Evolutionary conservation across 306 rosid species (phyloP), one percentile per base, ranked within the genome.

Genomic region (Malus domestica): DNA sequence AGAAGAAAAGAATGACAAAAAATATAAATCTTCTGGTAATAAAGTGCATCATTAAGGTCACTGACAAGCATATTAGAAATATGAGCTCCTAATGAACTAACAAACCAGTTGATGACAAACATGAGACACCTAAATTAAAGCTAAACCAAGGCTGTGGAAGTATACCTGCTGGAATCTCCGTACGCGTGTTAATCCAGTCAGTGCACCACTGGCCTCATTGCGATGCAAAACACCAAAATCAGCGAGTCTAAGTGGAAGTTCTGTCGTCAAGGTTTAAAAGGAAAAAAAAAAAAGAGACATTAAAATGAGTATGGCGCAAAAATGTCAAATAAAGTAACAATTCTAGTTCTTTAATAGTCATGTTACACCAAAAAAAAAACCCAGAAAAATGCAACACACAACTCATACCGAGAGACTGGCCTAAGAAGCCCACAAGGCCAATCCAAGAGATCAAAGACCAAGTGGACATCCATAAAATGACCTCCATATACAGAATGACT

Each of bases 221-320:
- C 98, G 90, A 83, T 95, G 98, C 85, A 94, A 87, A 71, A 94
- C 98, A 67, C 98, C 98, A 85, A 95, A 95, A 83, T 95, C 98
- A 83, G 97, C 98, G 68, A 92, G 67, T 16, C 97, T 89, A 77
- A 95, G 98, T 71, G 98, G 98, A 85, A 95, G 98, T 85, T 95
- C 98, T 95, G 81, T 45, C 69, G 83, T 54, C 73, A 73, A 38
- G 70, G 18, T 66, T 66, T 0, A 35, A 65, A 69, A 30, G 10
- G 2, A 40, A 9, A 40, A 52, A 60, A 55, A 40, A 40, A 0
- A 59, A 60, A 55, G 44, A 69, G 44, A 69, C 60, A 45, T 35
- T 29, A 63, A 49, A 44, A 46, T 23, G 62, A 71, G 29, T 19
- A 82, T 15, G 55, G 55, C 0, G 27, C 14, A 72, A 52, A 59